Percentiles rank a stretch among this genome's conserved stretches.
Conservation (phyloP, 148 eudicot genomes). For the Rhododendron griersonianum region DNA sequence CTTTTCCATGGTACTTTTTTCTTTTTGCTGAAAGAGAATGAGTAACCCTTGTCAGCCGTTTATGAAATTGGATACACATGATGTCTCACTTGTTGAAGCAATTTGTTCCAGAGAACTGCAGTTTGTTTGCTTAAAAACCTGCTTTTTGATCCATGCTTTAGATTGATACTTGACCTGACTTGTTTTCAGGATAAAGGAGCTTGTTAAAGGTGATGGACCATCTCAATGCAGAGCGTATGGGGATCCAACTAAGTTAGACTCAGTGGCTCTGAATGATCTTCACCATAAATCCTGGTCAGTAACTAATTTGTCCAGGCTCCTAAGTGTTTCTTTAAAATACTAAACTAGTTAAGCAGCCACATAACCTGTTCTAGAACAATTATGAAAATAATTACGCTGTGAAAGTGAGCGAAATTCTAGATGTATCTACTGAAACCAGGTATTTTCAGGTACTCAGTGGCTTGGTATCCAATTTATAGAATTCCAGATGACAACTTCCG, state of each 20-base stretch:
- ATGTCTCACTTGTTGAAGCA: not conserved
- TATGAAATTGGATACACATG: not conserved
- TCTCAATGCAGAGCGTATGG: conserved; percentile 30
- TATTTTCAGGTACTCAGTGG: conserved; percentile 49
- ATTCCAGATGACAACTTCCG: conserved; percentile 51
- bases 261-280: conserved; percentile 30
- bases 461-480: conserved; percentile 61
- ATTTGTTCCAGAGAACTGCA: not conserved
- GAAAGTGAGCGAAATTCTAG: not conserved
- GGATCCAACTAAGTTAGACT: conserved; percentile 35
- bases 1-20: not conserved
- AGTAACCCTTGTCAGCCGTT: not conserved
- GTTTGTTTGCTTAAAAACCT: not conserved
- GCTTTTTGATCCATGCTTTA: conserved; percentile 2
- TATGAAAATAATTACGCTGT: not conserved
- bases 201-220: conserved; percentile 26
- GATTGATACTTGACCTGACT: not conserved
- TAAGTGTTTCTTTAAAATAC: not conserved
- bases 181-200: conserved; percentile 45
- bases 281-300: conserved; percentile 48
- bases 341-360: not conserved
- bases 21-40: not conserved
- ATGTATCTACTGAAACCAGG: conserved; percentile 3
- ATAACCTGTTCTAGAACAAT: not conserved
- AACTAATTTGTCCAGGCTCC: not conserved